A percentile compares a stretch with the other conserved stretches of the same genome.
phyloP scores from a whole-genome alignment of 2,329 filamentous ascomycete species.

The Penicillium sp. region DNA sequence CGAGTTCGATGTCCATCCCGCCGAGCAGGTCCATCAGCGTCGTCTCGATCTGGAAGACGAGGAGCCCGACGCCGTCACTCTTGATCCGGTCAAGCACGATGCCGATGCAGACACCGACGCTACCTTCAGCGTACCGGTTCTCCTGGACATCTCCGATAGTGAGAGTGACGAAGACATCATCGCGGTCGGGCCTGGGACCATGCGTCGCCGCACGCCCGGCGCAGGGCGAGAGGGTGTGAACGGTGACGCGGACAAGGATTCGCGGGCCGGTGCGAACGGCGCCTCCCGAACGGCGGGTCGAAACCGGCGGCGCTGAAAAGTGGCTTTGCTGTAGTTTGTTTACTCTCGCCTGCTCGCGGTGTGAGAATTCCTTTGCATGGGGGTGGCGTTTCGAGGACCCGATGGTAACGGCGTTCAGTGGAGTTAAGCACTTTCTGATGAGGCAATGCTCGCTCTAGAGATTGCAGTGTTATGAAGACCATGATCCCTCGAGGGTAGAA shows the following conservation, averaged over 20 bases:
- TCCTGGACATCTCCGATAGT: conserved; percentile 89
- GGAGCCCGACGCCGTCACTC: conserved; percentile 81
- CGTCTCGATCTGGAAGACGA: conserved; percentile 90
- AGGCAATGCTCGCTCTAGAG: too few relatives aligned
- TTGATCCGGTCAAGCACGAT: conserved; percentile 64
- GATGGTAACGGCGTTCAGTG: conserved; percentile 3
- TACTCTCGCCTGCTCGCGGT: too few relatives aligned
- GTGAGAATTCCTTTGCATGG: conserved; percentile 13
- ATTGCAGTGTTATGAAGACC: too few relatives aligned
- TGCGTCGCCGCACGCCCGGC: conserved; percentile 79
- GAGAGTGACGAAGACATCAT: conserved; percentile 90
- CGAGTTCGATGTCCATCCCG: conserved; percentile 95
- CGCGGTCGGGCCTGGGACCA: conserved; percentile 70
- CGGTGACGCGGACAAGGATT: conserved; percentile 31
- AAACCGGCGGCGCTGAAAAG: conserved; percentile 32
- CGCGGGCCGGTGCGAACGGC: conserved; percentile 21
- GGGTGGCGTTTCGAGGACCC: neutral
- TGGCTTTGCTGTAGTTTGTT: too few relatives aligned
- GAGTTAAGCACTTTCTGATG: neutral
- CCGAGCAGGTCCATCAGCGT: conserved; percentile 89
- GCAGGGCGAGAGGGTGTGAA: conserved; percentile 61
- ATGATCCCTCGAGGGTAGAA: too few relatives aligned
- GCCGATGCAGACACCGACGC: conserved; percentile 53
- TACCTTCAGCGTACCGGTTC: conserved; percentile 84
- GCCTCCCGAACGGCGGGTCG: conserved; percentile 25